Evolutionary conservation across 1,139 yeast genomes (phyloP).

Genomic region (Suhomyces atakaporum): DNA sequence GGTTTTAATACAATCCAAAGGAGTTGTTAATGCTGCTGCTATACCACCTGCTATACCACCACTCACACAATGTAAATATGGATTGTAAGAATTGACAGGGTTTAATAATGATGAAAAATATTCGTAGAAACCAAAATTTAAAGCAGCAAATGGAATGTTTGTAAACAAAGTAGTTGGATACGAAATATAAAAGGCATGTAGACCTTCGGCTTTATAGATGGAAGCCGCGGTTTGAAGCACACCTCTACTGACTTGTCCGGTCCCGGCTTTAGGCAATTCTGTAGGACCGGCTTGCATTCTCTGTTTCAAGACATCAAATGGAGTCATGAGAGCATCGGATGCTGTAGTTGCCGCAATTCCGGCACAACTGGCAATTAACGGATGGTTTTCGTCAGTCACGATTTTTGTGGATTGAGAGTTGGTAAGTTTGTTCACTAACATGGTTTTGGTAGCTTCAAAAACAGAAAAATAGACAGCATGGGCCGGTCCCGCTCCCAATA

Average conservation of each 20-base stretch:
- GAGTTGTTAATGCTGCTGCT: slow-evolving; percentile 95
- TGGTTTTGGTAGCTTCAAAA: slow-evolving; percentile 80
- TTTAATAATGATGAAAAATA: slow-evolving; percentile 74
- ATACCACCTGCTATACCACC: slow-evolving; percentile 97
- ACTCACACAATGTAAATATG: slow-evolving; percentile 85
- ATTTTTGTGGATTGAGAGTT: slow-evolving; percentile 34
- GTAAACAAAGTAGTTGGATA: slow-evolving; percentile 94
- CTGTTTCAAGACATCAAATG: slow-evolving; percentile 94
- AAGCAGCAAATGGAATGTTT: slow-evolving; percentile 94
- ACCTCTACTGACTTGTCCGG: slow-evolving; percentile 14
- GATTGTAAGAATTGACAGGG: slow-evolving; percentile 80
- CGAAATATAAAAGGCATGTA: slow-evolving; percentile 82
- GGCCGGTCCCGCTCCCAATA: slow-evolving; percentile 99
- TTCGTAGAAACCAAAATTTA: slow-evolving; percentile 93
- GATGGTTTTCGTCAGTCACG: slow-evolving; percentile 69
- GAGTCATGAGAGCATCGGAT: slow-evolving; percentile 96
- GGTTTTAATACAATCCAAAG: slow-evolving; percentile 93
- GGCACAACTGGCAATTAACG: slow-evolving; percentile 79
- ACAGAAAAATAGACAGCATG: slow-evolving; percentile 98
- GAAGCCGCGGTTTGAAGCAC: slow-evolving; percentile 41
- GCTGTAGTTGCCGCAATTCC: slow-evolving; percentile 95
- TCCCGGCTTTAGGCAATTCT: slow-evolving; percentile 13
- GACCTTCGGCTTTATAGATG: slow-evolving; percentile 75
- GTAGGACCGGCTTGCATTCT: slow-evolving; percentile 44
- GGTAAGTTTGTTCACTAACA: slow-evolving; percentile 45